Conservation (phyloP, 2,329 filamentous ascomycete species). For the Aureobasidium sp. region DNA sequence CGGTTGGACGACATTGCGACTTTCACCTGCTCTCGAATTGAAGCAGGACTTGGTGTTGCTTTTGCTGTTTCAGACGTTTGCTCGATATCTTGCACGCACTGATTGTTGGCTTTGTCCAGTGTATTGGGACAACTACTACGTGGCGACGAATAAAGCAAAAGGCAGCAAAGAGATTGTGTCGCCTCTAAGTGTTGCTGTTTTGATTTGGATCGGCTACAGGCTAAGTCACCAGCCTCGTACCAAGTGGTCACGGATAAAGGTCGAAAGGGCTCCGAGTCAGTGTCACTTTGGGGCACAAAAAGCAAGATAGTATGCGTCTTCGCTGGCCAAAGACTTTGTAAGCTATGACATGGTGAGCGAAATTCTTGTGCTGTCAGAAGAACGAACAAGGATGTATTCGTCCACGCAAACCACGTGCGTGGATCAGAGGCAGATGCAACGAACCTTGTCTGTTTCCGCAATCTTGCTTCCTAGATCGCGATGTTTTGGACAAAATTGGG, state of each 20-base stretch:
- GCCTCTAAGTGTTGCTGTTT: constrained; percentile 4
- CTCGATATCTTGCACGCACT: not conserved
- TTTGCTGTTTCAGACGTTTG: constrained; percentile 18
- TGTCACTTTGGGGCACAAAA: constrained; percentile 14
- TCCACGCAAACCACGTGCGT: constrained; percentile 4
- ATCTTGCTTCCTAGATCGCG: not conserved
- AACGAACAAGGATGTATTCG: not conserved
- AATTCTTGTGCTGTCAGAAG: constrained; percentile 6
- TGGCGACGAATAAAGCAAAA: constrained; percentile 5
- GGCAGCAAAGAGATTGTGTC: constrained; percentile 7
- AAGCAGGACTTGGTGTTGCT: constrained; percentile 6
- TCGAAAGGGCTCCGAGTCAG: constrained; percentile 11
- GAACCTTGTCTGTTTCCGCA: constrained; percentile 9
- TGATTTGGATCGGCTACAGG: not conserved
- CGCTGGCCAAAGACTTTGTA: constrained; percentile 6
- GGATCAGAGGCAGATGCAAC: constrained; percentile 8
- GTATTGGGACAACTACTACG: not conserved
- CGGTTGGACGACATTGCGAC: constrained; percentile 14
- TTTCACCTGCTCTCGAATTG: not conserved
- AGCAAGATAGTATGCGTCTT: constrained; percentile 15
- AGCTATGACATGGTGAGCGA: constrained; percentile 9
- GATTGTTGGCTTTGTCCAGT: constrained; percentile 1
- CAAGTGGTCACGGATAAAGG: constrained; percentile 13
- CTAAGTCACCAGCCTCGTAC: constrained; percentile 6
- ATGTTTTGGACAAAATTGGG: not conserved